A percentile compares a stretch with the other conserved stretches of the same genome.
Evolutionary conservation across 2,329 filamentous ascomycete genomes (phyloP).

Genomic region (Aspergillus sp.): DNA sequence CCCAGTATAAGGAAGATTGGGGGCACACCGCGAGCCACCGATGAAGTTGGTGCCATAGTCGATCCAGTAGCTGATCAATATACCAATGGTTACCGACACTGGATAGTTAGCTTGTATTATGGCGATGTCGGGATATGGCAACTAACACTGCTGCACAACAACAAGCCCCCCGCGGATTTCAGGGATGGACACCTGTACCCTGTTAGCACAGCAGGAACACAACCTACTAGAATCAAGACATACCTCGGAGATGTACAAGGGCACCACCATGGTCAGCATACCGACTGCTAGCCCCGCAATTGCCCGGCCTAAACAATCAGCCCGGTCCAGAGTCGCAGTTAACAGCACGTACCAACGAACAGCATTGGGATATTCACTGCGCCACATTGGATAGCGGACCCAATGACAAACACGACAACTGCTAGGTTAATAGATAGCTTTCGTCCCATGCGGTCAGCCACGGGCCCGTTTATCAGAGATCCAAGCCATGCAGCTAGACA

Average conservation of each 20-base stretch:
- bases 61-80: slow-evolving; percentile 40
- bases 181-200: slow-evolving; percentile 23
- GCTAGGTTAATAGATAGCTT: slow-evolving; percentile 61
- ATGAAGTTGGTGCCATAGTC: slow-evolving; percentile 50
- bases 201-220: too few species aligned
- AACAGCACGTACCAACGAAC: slow-evolving; percentile 40
- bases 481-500: slow-evolving; percentile 49
- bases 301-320: slow-evolving; percentile 17
- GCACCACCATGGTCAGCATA: slow-evolving; percentile 48
- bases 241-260: slow-evolving; percentile 51
- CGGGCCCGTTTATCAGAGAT: slow-evolving; percentile 39
- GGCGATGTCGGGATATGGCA: neutral
- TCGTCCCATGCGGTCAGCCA: slow-evolving; percentile 58
- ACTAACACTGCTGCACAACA: slow-evolving; percentile 39
- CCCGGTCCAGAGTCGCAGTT: too few species aligned
- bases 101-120: slow-evolving; percentile 25
- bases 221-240: slow-evolving; percentile 4
- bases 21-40: slow-evolving; percentile 47
- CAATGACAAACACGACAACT: slow-evolving; percentile 57
- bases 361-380: slow-evolving; percentile 44
- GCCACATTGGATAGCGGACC: slow-evolving; percentile 54
- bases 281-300: slow-evolving; percentile 48
- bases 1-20: slow-evolving; percentile 48
- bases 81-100: slow-evolving; percentile 46
- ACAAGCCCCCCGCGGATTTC: slow-evolving; percentile 40